phyloP scores from a whole-genome alignment of 129 eudicot species.

The Escallonia rubra region DNA sequence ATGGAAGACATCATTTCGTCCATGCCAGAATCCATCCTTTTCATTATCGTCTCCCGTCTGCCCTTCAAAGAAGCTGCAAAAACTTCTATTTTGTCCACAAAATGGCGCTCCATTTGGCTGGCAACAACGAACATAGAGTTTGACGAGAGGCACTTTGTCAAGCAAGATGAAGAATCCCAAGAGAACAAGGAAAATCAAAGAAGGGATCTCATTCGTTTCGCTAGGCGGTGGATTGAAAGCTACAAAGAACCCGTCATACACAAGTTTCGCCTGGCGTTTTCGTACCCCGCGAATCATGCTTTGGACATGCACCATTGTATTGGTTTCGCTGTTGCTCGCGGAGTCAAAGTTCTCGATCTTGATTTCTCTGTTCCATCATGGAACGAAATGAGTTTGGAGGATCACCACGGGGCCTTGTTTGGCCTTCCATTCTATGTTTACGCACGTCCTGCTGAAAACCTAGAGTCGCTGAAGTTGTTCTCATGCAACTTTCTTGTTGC shows the following conservation, averaged over 20 bases:
- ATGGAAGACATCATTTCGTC: slow-evolving; percentile 4
- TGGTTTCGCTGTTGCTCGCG: slow-evolving; percentile 1
- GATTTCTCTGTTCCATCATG: slow-evolving; percentile 15
- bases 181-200: background rate
- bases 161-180: background rate
- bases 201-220: slow-evolving; percentile 3
- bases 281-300: background rate
- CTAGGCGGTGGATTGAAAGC: background rate
- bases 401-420: background rate
- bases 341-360: slow-evolving; percentile 12
- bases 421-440: background rate
- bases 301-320: background rate
- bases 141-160: slow-evolving; percentile 17
- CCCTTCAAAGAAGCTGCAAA: slow-evolving; percentile 22
- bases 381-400: background rate
- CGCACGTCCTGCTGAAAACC: background rate
- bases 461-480: slow-evolving; percentile 10
- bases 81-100: slow-evolving; percentile 3
- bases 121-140: slow-evolving; percentile 13
- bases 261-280: slow-evolving; percentile 1
- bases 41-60: slow-evolving; percentile 8
- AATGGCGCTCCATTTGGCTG: slow-evolving; percentile 5
- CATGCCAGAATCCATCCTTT: background rate
- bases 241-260: background rate
- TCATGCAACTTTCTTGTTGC: slow-evolving; percentile 3